Evolutionary conservation across 495 filamentous ascomycete genomes (phyloP).

Genomic region (Talaromyces borbonicus): DNA sequence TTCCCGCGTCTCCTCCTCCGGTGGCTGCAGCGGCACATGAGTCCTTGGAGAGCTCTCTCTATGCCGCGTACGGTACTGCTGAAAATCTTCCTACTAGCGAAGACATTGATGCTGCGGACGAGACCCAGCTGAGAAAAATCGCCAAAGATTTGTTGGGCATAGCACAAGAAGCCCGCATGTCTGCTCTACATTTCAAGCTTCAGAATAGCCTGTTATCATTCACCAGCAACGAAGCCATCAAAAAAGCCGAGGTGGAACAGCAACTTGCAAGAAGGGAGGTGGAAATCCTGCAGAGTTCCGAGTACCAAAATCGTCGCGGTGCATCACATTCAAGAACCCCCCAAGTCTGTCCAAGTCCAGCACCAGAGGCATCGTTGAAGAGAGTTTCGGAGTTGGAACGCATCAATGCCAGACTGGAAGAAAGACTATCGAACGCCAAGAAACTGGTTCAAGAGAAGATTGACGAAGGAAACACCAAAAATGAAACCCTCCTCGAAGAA

Average conservation of each 20-base stretch:
- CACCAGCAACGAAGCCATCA: constrained; percentile 75
- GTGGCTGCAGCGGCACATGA: too few species aligned
- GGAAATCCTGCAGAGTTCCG: constrained; percentile 63
- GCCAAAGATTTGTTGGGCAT: constrained; percentile 41
- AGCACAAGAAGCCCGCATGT: constrained; percentile 60
- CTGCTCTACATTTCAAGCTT: constrained; percentile 82
- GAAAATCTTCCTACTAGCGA: constrained; percentile 49
- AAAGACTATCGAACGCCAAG: constrained; percentile 60
- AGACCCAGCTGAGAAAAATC: constrained; percentile 51
- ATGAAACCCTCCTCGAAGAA: constrained; percentile 49
- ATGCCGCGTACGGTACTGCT: constrained; percentile 37
- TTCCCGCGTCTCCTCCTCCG: constrained; percentile 48
- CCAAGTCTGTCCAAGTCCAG: constrained; percentile 29
- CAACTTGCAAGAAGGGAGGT: constrained; percentile 88
- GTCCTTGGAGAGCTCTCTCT: constrained; percentile 40
- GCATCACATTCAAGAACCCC: constrained; percentile 21
- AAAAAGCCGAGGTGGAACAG: constrained; percentile 84
- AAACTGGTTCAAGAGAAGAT: constrained; percentile 71
- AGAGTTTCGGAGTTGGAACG: constrained; percentile 51
- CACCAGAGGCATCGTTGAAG: constrained; percentile 34
- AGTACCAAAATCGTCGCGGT: constrained; percentile 30
- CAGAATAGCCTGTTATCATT: constrained; percentile 82
- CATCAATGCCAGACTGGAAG: constrained; percentile 52
- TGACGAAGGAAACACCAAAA: constrained; percentile 49
- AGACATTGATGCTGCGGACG: constrained; percentile 52